Base-by-base conservation (phyloP, 192 early-diverging fungal species). In the Thoreauomyces humboldtii region DNA sequence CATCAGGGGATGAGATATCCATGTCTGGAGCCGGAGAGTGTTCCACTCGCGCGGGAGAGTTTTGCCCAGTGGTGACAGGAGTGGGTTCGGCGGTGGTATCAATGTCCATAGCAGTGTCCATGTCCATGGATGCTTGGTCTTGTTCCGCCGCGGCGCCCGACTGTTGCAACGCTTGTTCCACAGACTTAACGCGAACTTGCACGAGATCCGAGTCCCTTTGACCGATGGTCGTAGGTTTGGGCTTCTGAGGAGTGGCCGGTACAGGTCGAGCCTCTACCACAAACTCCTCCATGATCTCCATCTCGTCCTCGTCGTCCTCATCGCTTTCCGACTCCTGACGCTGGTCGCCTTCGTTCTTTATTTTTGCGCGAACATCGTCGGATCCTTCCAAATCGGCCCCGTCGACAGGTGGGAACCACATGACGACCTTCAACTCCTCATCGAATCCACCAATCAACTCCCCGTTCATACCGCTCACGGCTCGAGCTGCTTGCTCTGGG, bases 241-340 rank as follows among this genome's bases (percentile, higher is more conserved):
- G 50, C 27, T 24, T 15, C 0, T 2, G 50, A n/a, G 14, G 50
- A 27, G 0, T 14, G 14, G 15, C 0, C 14, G 14, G 12, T 51
- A 24, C 11, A 9, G 12, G 15, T 14, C 3, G 24, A 46, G 43
- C 11, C 15, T 21, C n/a, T 11, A 66, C 51, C 14, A 66, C 53
- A 34, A 33, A 28, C 28, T 52, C 64, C 21, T 66, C 64, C 64
- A 66, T 28, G 17, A 66, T 57, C 0, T 55, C 64, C 44, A 43
- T 42, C 36, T 51, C 62, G 33, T 64, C 64, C 7, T 66, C 64
- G 12, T 53, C 62, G 54, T 66, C 64, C 37, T 57, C 53, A 19
- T 31, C 54, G 3, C 27, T 25, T 22, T 64, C 62, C 17, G 51
- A 17, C 46, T 9, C 32, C 9, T 64, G 24, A 22, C 38, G 31